These are phyloP conservation scores for Polygonum aviculare DNA, from an alignment of 148 eudicot genomes.

Conservation along the genomic window DNA sequence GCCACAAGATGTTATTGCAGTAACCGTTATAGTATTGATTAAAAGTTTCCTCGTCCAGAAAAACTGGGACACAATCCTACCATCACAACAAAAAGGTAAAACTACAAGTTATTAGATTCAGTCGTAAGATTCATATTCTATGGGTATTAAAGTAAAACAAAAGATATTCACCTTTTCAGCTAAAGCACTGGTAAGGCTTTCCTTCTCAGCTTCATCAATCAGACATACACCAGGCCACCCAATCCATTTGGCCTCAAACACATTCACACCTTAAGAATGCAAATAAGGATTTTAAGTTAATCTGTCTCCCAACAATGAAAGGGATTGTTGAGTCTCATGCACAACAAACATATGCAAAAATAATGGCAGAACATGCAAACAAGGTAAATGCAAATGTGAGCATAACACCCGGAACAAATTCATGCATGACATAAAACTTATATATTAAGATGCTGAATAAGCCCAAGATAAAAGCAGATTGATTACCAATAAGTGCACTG, in stretches of 20 bases:
- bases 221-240: constrained; percentile 89
- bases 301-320: not conserved
- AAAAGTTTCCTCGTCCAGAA: constrained; percentile 57
- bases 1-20: constrained; percentile 84
- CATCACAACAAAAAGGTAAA: not conserved
- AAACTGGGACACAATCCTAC: constrained; percentile 70
- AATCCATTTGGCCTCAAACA: constrained; percentile 74
- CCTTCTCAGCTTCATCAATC: constrained; percentile 65
- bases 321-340: not conserved
- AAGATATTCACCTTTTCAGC: constrained; percentile 53
- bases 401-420: not conserved
- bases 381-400: not conserved
- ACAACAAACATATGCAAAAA: not conserved
- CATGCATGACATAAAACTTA: not conserved
- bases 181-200: constrained; percentile 51
- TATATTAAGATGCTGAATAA: not conserved
- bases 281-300: not conserved
- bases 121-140: not conserved
- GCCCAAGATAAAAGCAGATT: not conserved
- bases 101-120: not conserved
- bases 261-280: constrained; percentile 48
- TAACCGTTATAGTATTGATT: constrained; percentile 77
- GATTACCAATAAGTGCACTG: constrained; percentile 68
- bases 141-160: not conserved
- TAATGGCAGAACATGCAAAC: not conserved